Conservation (phyloP, 2,329 filamentous ascomycete species). For the Exophiala sp. region DNA sequence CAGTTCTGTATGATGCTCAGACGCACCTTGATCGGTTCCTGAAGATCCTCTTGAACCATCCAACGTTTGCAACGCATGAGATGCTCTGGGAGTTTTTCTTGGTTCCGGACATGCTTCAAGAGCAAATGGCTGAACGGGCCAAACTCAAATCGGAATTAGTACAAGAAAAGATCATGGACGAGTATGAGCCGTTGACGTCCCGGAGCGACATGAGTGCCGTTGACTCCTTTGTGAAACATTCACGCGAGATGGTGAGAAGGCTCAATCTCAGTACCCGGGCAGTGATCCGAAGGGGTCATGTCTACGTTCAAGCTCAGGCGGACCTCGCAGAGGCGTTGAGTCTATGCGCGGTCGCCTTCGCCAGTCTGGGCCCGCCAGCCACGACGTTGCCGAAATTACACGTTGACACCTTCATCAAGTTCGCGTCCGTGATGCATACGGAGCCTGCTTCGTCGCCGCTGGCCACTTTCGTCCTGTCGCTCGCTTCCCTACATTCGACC, state of each 20-base stretch:
- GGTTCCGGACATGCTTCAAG: slow-evolving; percentile 83
- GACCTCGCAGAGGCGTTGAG: slow-evolving; percentile 41
- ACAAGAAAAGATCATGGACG: slow-evolving; percentile 77
- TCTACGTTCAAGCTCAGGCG: slow-evolving; percentile 58
- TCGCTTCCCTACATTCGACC: slow-evolving; percentile 76
- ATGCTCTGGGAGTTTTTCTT: slow-evolving; percentile 99
- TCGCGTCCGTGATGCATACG: slow-evolving; percentile 59
- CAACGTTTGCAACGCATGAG: slow-evolving; percentile 92
- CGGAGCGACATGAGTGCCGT: slow-evolving; percentile 67
- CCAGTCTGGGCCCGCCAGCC: slow-evolving; percentile 44
- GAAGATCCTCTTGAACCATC: slow-evolving; percentile 76
- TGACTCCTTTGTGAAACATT: slow-evolving; percentile 86
- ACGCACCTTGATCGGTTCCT: slow-evolving; percentile 80
- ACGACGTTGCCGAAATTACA: slow-evolving; percentile 64
- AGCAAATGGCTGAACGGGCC: slow-evolving; percentile 84
- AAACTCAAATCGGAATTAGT: slow-evolving; percentile 78
- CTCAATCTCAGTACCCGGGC: slow-evolving; percentile 78
- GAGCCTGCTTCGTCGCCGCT: slow-evolving; percentile 64
- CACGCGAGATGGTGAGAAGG: slow-evolving; percentile 78
- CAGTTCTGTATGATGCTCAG: slow-evolving; percentile 82
- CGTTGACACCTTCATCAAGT: slow-evolving; percentile 64
- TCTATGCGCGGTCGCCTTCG: slow-evolving; percentile 43
- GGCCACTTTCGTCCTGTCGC: slow-evolving; percentile 64
- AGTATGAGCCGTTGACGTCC: slow-evolving; percentile 67
- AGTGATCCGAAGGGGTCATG: slow-evolving; percentile 72